Base-by-base conservation (phyloP, 768 basidiomycete genomes). In the Fibroporia radiculosa region DNA sequence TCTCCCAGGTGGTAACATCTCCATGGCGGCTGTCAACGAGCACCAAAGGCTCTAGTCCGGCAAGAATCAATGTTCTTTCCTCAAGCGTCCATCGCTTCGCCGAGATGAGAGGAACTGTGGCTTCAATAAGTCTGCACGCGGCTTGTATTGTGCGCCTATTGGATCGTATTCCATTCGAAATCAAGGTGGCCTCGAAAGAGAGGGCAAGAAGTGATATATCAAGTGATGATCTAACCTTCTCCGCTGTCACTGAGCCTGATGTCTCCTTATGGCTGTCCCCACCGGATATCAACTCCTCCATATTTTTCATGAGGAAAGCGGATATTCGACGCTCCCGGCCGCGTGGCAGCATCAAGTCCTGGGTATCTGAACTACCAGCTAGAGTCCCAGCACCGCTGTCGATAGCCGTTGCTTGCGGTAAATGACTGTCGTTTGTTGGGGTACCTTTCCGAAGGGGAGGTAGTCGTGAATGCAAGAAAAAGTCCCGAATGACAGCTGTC, bases 131-230 rank as follows among this genome's bases (percentile, higher is more conserved):
- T 52, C 77, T 78, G 50, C 76, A 76, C 0, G 86, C 80, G 0
- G 67, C 66, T 51, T 83, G 79, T 3, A 91, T 55, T n/a, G 81
- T 74, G 3, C 75, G 72, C 37, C 73, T 64, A 51, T 82, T 84
- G 1, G 74, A 62, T 20, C 71, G 66, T 2, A 70, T 77, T 13
- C 86, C 87, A 45, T 87, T 91, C 41, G 80, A 52, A 6, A 72
- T 56, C 6, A 92, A 71, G 1, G 77, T 53, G 3, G 77, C 74
- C 58, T 92, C 84, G 54, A 88, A 93, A 27, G 69, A 67, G 2
- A 96, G 62, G 2, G 81, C 75, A 1, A 69, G 66, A 6, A 89
- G 68, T 4, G 80, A 77, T 24, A 83, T 62, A 57, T 97, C 92
- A 42, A 96, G 55, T 3, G 76, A 69, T 24, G 73, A 70, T 18